A percentile compares a stretch with the other conserved stretches of the same genome.
phyloP scores from a whole-genome alignment of 208 protist species.

The Crithidia bombi region DNA sequence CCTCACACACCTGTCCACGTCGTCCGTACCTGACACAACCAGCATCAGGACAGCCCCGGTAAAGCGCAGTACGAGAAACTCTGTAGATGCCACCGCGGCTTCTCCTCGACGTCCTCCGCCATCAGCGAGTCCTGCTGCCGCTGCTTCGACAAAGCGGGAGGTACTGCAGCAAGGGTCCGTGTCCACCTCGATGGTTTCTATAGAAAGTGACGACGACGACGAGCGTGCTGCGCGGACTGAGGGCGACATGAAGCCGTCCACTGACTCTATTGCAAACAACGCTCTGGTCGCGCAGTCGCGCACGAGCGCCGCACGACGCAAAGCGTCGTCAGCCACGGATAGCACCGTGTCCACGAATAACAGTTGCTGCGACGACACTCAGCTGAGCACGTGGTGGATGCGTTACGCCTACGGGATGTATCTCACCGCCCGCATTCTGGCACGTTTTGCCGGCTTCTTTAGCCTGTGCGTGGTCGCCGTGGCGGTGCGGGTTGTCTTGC shows the following conservation, averaged over 20 bases:
- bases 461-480: slow-evolving; percentile 40
- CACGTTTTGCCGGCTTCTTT: slow-evolving; percentile 54
- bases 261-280: slow-evolving; percentile 7
- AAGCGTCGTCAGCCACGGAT: background rate
- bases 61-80: background rate
- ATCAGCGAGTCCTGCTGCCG: background rate
- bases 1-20: background rate
- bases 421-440: slow-evolving; percentile 39
- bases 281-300: background rate
- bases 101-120: background rate
- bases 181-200: slow-evolving; percentile 28
- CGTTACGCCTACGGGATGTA: slow-evolving; percentile 39
- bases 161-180: slow-evolving; percentile 27
- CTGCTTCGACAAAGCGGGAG: slow-evolving; percentile 10
- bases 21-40: background rate
- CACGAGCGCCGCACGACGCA: background rate
- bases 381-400: background rate
- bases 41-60: background rate
- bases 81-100: background rate
- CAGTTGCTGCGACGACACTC: background rate
- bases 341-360: slow-evolving; percentile 18
- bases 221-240: background rate
- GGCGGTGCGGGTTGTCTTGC: slow-evolving; percentile 50
- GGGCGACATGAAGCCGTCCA: background rate
- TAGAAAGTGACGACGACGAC: slow-evolving; percentile 22